These are phyloP conservation scores for Xylariaceae sp. DNA, from an alignment of 2,329 filamentous ascomycete species.

Conservation along the genomic window DNA sequence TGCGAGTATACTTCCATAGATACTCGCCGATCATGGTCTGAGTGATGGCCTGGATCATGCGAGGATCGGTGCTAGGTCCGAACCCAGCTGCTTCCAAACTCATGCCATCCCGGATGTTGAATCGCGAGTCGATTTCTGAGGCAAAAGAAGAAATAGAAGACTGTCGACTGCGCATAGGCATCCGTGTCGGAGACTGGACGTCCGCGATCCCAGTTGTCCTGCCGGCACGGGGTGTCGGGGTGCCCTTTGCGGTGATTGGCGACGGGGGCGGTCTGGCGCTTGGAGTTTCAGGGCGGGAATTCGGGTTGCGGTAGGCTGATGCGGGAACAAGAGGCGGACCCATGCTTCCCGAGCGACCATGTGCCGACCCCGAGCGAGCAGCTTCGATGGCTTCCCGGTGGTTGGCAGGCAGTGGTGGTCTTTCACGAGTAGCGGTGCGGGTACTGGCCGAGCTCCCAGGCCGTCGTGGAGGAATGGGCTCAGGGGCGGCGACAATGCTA, in stretches of 20 bases:
- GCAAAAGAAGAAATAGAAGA: slow-evolving; percentile 94
- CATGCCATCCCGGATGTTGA: slow-evolving; percentile 69
- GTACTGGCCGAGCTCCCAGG: slow-evolving; percentile 74
- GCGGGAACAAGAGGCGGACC: slow-evolving; percentile 81
- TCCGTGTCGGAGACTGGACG: slow-evolving; percentile 47
- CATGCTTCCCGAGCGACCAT: slow-evolving; percentile 58
- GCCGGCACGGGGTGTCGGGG: slow-evolving; percentile 54
- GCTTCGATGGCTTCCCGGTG: slow-evolving; percentile 84
- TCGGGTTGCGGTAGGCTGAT: slow-evolving; percentile 57
- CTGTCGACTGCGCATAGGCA: slow-evolving; percentile 52
- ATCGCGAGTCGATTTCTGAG: slow-evolving; percentile 87
- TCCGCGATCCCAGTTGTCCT: slow-evolving; percentile 48
- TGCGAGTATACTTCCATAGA: slow-evolving; percentile 98
- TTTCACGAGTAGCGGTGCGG: slow-evolving; percentile 39
- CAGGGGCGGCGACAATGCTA: slow-evolving; percentile 36
- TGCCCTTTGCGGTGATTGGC: slow-evolving; percentile 51
- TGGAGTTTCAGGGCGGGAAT: slow-evolving; percentile 60
- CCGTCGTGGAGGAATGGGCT: slow-evolving; percentile 44
- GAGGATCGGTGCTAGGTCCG: slow-evolving; percentile 76
- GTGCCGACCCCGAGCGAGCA: slow-evolving; percentile 58
- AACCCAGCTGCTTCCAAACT: slow-evolving; percentile 57
- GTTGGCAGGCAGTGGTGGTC: slow-evolving; percentile 76
- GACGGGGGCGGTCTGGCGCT: slow-evolving; percentile 45
- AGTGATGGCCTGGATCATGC: slow-evolving; percentile 98
- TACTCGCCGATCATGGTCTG: slow-evolving; percentile 99